phyloP scores from a whole-genome alignment of 306 rosid species.

The Vigna nakashimae region DNA sequence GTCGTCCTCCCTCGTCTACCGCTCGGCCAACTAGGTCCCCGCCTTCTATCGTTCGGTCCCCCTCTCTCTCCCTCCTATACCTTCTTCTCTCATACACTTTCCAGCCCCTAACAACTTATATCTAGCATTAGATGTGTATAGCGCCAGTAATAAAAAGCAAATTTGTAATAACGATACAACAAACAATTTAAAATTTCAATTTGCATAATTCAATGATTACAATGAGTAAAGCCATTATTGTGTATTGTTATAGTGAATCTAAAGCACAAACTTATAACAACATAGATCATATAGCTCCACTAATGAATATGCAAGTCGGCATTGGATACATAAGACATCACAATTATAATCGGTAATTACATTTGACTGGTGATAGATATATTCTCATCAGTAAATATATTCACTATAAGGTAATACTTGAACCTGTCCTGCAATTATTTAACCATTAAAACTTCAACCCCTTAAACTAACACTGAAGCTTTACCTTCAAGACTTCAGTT shows the following conservation, averaged over 20 bases:
- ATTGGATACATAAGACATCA: conserved; percentile 1
- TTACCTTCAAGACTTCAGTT: conserved; percentile 18
- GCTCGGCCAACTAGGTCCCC: too few relatives aligned
- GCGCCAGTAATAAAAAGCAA: conserved; percentile 9
- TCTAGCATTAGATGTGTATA: conserved; percentile 34
- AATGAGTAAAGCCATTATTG: not conserved
- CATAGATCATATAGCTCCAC: conserved; percentile 19
- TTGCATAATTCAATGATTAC: conserved; percentile 18
- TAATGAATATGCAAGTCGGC: conserved; percentile 2
- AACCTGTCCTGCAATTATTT: conserved; percentile 14
- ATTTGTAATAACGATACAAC: not conserved
- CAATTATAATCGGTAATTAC: not conserved
- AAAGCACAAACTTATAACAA: conserved; percentile 27
- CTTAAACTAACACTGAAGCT: conserved; percentile 6
- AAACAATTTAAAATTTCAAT: conserved; percentile 19
- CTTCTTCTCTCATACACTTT: too few relatives aligned
- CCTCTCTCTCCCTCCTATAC: too few relatives aligned
- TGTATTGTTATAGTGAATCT: conserved; percentile 7
- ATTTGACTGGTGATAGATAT: not conserved
- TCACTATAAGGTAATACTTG: conserved; percentile 10
- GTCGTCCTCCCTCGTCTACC: too few relatives aligned
- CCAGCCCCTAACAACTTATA: not conserved
- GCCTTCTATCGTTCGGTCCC: too few relatives aligned
- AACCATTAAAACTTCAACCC: conserved; percentile 33
- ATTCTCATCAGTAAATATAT: not conserved